Evolutionary conservation across 495 filamentous ascomycete species (phyloP).

Genomic region (Neurospora sp.): DNA sequence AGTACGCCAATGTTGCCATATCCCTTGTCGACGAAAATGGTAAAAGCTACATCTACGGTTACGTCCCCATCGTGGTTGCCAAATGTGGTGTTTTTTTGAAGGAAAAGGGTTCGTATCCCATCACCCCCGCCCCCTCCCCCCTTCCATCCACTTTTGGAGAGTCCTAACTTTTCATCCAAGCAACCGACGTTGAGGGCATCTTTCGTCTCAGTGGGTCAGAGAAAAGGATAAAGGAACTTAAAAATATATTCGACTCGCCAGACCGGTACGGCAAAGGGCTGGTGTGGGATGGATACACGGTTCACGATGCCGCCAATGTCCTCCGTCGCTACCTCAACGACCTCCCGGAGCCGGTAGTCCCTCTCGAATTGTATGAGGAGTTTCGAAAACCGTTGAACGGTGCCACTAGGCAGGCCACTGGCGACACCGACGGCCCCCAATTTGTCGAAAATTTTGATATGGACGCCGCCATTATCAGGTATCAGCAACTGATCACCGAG

Average conservation of each 20-base stretch:
- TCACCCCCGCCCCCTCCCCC: not conserved
- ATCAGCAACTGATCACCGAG: conserved; percentile 85
- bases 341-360: conserved; percentile 91
- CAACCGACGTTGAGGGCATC: conserved; percentile 92
- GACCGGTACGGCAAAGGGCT: conserved; percentile 95
- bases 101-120: conserved; percentile 70
- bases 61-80: conserved; percentile 96
- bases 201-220: conserved; percentile 95
- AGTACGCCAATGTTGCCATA: conserved; percentile 97
- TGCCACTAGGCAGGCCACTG: conserved; percentile 64
- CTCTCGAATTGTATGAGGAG: conserved; percentile 81
- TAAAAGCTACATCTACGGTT: conserved; percentile 95
- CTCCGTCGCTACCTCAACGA: conserved; percentile 91
- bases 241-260: conserved; percentile 83
- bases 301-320: conserved; percentile 97
- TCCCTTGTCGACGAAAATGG: conserved; percentile 85
- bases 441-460: conserved; percentile 62
- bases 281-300: conserved; percentile 95
- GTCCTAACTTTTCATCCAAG: conserved; percentile 33
- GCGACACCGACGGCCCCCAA: conserved; percentile 44
- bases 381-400: conserved; percentile 78
- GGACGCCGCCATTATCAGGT: conserved; percentile 64
- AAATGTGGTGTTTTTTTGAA: conserved; percentile 98
- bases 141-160: conserved; percentile 13
- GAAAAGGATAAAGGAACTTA: conserved; percentile 94